Percentiles rank a stretch among this genome's conserved stretches.
Evolutionary conservation across 345 rosid genomes (phyloP).

Genomic region (Citropsis articulata): DNA sequence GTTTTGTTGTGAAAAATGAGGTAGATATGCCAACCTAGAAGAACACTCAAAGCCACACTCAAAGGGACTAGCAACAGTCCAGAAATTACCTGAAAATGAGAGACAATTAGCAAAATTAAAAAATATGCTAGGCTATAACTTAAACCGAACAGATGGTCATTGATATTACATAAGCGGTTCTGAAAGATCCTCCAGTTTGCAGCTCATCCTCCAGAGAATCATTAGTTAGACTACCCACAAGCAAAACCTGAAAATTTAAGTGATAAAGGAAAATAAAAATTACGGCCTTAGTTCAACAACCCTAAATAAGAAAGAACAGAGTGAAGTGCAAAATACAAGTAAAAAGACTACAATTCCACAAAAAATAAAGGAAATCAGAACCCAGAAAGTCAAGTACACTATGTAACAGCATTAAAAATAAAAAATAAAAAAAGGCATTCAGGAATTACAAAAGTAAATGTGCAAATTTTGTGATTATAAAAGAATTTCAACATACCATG

Average conservation of each 20-base stretch:
- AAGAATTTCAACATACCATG: constrained; percentile 48
- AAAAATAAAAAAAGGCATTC: not conserved
- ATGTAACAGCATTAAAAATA: not conserved
- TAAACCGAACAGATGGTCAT: constrained; percentile 7
- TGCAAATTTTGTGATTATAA: not conserved
- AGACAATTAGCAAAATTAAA: constrained; percentile 14
- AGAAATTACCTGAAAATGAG: constrained; percentile 59
- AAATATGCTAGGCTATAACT: constrained; percentile 1
- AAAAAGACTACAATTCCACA: not conserved
- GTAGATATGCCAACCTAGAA: constrained; percentile 86
- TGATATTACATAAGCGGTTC: constrained; percentile 61
- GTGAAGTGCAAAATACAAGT: not conserved
- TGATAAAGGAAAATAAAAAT: not conserved
- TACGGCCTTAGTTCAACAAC: not conserved
- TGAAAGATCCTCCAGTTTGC: constrained; percentile 52
- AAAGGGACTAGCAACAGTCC: constrained; percentile 66
- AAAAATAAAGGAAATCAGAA: not conserved
- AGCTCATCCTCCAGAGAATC: constrained; percentile 61
- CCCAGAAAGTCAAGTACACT: not conserved
- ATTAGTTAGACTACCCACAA: constrained; percentile 74
- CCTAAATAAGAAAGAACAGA: not conserved
- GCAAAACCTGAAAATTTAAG: constrained; percentile 58
- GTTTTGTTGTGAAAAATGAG: constrained; percentile 85
- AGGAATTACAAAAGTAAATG: not conserved
- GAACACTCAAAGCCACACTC: constrained; percentile 59